Conservation (phyloP, 345 rosid species). For the Turritis glabra region DNA sequence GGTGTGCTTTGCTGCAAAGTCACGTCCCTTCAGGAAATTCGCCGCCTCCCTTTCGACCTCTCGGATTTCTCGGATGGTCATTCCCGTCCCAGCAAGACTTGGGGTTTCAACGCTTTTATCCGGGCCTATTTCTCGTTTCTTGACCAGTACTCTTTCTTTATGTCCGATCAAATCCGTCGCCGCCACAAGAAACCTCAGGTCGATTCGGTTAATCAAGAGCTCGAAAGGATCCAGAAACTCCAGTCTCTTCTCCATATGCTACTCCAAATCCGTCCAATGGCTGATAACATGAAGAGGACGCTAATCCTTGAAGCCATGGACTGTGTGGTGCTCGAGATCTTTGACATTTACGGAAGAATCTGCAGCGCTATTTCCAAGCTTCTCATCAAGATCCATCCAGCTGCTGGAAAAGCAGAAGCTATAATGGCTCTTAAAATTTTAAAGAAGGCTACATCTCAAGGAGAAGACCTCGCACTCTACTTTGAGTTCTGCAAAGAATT, state of each 20-base stretch:
- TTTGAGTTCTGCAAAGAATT: conserved; percentile 59
- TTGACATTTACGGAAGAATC: conserved; percentile 60
- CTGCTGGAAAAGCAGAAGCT: conserved; percentile 51
- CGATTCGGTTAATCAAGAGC: conserved; percentile 33
- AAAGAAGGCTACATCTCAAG: conserved; percentile 58
- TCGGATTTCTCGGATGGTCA: conserved; percentile 61
- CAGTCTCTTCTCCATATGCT: conserved; percentile 63
- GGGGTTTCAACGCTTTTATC: conserved; percentile 67
- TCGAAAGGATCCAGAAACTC: conserved; percentile 47
- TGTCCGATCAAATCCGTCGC: conserved; percentile 35
- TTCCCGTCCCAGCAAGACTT: conserved; percentile 40
- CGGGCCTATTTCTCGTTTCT: conserved; percentile 70
- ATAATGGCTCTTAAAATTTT: conserved; percentile 54
- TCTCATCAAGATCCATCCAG: conserved; percentile 42
- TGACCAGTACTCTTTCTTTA: conserved; percentile 56
- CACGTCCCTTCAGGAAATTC: conserved; percentile 37
- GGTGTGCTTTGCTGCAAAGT: conserved; percentile 71
- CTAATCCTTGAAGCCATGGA: conserved; percentile 82
- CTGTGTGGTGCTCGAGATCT: conserved; percentile 64
- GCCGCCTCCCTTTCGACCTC: conserved; percentile 67
- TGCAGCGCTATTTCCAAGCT: conserved; percentile 53
- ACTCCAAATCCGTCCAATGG: conserved; percentile 63
- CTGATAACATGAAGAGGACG: conserved; percentile 49
- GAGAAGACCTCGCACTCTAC: conserved; percentile 50
- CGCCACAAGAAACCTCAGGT: conserved; percentile 24